Conservation (phyloP, 1,284 basidiomycete species). For the Cerrena zonata region DNA sequence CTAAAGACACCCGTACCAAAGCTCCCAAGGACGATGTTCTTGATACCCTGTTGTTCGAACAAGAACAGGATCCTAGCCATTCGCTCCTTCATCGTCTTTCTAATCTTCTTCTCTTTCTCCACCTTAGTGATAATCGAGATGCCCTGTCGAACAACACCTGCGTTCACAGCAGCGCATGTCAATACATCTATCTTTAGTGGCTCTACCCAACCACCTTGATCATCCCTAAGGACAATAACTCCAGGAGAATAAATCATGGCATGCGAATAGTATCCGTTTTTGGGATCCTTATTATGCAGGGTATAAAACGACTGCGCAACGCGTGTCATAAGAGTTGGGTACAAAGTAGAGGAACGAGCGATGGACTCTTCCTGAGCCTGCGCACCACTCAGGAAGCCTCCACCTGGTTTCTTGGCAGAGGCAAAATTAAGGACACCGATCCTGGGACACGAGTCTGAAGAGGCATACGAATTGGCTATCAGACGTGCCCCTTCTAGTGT, state of each 20-base stretch:
- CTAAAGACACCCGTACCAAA: conserved; percentile 71
- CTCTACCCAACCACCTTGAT: conserved; percentile 45
- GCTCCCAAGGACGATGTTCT: conserved; percentile 59
- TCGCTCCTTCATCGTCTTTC: conserved; percentile 55
- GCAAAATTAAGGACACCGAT: conserved; percentile 67
- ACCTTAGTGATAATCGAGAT: conserved; percentile 28
- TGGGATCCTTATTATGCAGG: conserved; percentile 44
- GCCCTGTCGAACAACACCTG: conserved; percentile 45
- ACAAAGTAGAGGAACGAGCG: conserved; percentile 62
- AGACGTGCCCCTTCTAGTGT: conserved; percentile 46
- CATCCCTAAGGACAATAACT: conserved; percentile 53
- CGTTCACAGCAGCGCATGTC: conserved; percentile 66
- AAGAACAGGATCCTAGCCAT: conserved; percentile 61
- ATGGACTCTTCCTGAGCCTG: conserved; percentile 71
- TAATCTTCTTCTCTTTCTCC: conserved; percentile 46
- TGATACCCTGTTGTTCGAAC: conserved; percentile 55
- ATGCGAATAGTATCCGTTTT: conserved; percentile 56
- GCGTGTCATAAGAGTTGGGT: conserved; percentile 49
- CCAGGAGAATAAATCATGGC: conserved; percentile 64
- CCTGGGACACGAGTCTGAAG: conserved; percentile 21
- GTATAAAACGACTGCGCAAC: conserved; percentile 52
- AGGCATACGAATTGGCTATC: conserved; percentile 13
- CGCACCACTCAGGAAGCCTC: conserved; percentile 60
- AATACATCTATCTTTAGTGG: conserved; percentile 57
- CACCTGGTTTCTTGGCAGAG: conserved; percentile 62